Evolutionary conservation across 768 basidiomycete species (phyloP).

Genomic region (Auricularia auricula-judae): DNA sequence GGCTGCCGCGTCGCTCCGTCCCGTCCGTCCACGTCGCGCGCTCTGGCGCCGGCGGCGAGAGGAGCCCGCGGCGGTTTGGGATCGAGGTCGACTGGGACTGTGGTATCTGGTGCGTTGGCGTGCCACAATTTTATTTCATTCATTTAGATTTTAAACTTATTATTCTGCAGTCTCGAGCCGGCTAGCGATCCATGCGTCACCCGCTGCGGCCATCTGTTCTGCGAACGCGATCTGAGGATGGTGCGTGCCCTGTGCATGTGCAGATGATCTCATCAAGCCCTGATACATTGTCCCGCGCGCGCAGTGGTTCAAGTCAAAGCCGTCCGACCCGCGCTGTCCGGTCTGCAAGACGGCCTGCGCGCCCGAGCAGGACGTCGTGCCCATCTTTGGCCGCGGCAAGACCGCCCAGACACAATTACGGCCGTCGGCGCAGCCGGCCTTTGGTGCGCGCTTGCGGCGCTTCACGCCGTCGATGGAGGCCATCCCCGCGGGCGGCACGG

Average conservation of each 20-base stretch:
- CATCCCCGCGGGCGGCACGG: not conserved
- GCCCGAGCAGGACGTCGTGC: not conserved
- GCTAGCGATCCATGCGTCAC: not conserved
- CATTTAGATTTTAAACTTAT: too few relatives aligned
- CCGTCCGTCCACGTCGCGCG: not conserved
- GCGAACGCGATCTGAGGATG: not conserved
- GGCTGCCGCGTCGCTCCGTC: not conserved
- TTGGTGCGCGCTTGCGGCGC: not conserved
- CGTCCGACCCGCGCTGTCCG: not conserved
- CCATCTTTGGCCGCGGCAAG: not conserved
- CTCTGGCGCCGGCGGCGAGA: not conserved
- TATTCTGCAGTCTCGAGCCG: not conserved
- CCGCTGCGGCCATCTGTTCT: slow-evolving; percentile 1
- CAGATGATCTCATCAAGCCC: not conserved
- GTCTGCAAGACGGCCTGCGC: not conserved
- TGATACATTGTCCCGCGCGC: not conserved
- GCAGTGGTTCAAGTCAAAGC: not conserved
- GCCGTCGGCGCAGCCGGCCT: not conserved
- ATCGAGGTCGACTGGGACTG: slow-evolving; percentile 1
- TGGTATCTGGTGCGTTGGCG: not conserved
- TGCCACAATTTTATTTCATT: too few relatives aligned
- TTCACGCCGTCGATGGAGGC: not conserved
- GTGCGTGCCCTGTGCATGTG: not conserved
- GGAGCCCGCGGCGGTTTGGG: not conserved
- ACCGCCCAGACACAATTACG: not conserved